Evolutionary conservation across 1,139 yeast species (phyloP).

Genomic region (Debaryomycetaceae sp.): DNA sequence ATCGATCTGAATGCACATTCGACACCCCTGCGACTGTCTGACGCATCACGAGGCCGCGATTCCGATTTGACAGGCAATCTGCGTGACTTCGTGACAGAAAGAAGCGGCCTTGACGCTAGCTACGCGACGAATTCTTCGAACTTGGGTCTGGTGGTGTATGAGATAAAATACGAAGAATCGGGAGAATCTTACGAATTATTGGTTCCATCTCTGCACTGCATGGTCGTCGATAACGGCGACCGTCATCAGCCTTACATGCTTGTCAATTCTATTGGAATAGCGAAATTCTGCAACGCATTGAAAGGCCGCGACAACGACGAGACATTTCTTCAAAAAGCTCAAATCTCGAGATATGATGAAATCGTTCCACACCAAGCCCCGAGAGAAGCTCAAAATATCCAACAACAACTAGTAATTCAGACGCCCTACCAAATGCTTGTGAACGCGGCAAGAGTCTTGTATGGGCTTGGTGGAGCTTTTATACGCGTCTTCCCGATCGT

Average conservation of each 20-base stretch:
- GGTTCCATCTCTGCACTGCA: constrained; percentile 31
- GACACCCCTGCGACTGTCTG: too few relatives aligned
- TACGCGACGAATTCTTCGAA: too few relatives aligned
- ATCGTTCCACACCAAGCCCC: too few relatives aligned
- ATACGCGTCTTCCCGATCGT: not conserved
- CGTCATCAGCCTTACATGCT: constrained; percentile 27
- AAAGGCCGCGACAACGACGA: constrained; percentile 2
- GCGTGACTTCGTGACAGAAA: too few relatives aligned
- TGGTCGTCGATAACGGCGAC: constrained; percentile 24
- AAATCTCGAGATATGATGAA: constrained; percentile 3
- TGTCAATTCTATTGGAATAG: constrained; percentile 24
- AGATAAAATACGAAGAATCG: constrained; percentile 9
- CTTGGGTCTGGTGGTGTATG: constrained; percentile 12
- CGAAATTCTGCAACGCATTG: constrained; percentile 9
- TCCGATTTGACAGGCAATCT: constrained; percentile 19
- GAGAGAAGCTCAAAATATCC: too few relatives aligned
- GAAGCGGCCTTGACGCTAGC: too few relatives aligned
- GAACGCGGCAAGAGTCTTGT: not conserved
- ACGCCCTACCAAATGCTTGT: not conserved
- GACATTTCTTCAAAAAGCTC: constrained; percentile 4
- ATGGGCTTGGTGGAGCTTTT: not conserved
- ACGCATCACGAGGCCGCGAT: too few relatives aligned
- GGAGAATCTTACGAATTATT: constrained; percentile 8
- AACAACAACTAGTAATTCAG: not conserved
- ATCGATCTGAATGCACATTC: too few relatives aligned